phyloP scores from a whole-genome alignment of 345 rosid species.

The Syzygium aqueum region DNA sequence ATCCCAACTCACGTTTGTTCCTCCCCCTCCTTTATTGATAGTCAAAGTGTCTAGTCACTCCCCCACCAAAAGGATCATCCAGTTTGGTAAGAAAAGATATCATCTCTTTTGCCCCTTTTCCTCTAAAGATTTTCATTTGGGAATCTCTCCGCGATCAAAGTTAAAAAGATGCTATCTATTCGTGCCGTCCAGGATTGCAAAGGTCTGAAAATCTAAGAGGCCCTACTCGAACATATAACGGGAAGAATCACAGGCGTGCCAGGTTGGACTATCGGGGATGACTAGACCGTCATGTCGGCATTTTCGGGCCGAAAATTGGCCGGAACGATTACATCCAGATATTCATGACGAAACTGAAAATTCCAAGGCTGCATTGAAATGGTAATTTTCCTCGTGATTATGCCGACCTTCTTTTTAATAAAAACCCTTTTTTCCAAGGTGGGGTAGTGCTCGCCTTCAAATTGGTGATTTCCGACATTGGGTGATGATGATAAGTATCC shows the following conservation, averaged over 20 bases:
- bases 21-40: background rate
- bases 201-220: background rate
- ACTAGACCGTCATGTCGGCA: background rate
- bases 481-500: background rate
- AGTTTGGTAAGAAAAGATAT: background rate
- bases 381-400: background rate
- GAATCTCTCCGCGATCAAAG: background rate
- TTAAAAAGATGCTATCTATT: background rate
- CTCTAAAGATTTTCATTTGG: background rate
- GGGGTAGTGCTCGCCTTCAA: background rate
- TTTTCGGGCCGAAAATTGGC: background rate
- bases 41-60: constrained; percentile 17
- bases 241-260: too few species aligned
- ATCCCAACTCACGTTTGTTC: constrained; percentile 4
- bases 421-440: background rate
- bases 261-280: background rate
- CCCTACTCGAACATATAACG: background rate
- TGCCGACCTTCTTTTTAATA: background rate
- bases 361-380: background rate
- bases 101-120: background rate
- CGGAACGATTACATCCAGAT: background rate
- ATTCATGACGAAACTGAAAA: background rate
- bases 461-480: background rate
- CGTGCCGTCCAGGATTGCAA: background rate
- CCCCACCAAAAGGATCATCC: background rate